Percentiles rank a stretch among this genome's conserved stretches.
These are phyloP conservation scores for Conticribra weissflogii DNA, from an alignment of 108 stramenopile genomes.

Conservation along the genomic window DNA sequence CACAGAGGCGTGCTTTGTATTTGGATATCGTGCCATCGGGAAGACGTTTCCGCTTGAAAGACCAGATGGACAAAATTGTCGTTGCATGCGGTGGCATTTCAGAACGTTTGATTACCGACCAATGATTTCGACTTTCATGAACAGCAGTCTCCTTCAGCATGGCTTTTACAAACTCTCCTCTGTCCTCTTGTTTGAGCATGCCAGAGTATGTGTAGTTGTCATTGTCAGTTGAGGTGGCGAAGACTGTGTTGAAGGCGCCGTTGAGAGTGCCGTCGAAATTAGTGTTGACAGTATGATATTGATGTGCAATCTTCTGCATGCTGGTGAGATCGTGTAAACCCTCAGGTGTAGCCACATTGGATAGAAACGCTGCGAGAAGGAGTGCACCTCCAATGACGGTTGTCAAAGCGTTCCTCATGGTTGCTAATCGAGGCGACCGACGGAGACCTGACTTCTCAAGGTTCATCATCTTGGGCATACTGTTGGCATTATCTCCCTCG, in stretches of 20 bases:
- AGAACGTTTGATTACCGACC: constrained; percentile 9
- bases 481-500: too few relatives aligned
- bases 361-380: too few relatives aligned
- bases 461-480: too few relatives aligned
- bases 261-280: background rate
- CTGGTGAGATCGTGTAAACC: background rate
- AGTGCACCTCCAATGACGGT: too few relatives aligned
- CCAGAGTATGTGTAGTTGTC: constrained; percentile 5
- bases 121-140: constrained; percentile 19
- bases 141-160: constrained; percentile 23
- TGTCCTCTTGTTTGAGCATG: constrained; percentile 7
- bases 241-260: background rate
- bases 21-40: constrained; percentile 18
- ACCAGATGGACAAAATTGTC: constrained; percentile 14
- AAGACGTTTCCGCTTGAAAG: constrained; percentile 14
- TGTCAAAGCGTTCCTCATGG: too few relatives aligned
- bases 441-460: too few relatives aligned
- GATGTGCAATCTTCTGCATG: background rate
- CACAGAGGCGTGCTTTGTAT: constrained; percentile 34
- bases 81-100: constrained; percentile 1
- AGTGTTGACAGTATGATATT: background rate
- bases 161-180: constrained; percentile 14
- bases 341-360: too few relatives aligned
- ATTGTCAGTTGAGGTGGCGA: background rate
- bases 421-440: too few relatives aligned